Conservation (phyloP, 1,284 basidiomycete species). For the Ceratobasidium papillatum region DNA sequence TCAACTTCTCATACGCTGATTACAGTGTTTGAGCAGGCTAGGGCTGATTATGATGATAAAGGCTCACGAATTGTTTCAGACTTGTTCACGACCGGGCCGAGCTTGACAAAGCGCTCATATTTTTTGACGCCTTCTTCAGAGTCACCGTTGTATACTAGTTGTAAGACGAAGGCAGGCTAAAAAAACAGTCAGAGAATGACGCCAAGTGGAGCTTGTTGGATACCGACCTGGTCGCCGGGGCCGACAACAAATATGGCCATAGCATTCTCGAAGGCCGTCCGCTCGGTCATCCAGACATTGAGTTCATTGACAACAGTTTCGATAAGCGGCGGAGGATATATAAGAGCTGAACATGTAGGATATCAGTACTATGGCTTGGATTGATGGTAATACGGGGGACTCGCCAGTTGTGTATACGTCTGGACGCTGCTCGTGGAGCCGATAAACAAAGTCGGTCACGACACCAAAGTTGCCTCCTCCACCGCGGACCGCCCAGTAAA, state of each 20-base stretch:
- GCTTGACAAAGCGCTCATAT: constrained; percentile 36
- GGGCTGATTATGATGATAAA: no score
- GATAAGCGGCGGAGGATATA: constrained; percentile 19
- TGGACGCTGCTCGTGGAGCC: constrained; percentile 30
- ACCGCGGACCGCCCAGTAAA: constrained; percentile 40
- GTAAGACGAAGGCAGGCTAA: constrained; percentile 18
- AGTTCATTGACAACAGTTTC: constrained; percentile 5
- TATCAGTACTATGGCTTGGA: not conserved
- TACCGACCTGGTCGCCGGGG: constrained; percentile 29
- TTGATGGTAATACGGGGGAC: not conserved
- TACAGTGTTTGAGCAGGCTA: no score
- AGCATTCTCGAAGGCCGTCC: constrained; percentile 1
- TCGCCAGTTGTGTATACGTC: constrained; percentile 13
- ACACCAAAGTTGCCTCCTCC: constrained; percentile 43
- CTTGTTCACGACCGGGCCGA: constrained; percentile 18
- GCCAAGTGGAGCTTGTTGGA: not conserved
- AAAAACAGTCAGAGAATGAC: not conserved
- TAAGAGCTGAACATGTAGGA: constrained; percentile 5
- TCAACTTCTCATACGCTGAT: not conserved
- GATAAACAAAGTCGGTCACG: constrained; percentile 40
- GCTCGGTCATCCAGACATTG: constrained; percentile 16
- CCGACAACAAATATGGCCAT: constrained; percentile 2
- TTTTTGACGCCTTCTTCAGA: constrained; percentile 25
- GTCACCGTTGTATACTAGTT: constrained; percentile 22
- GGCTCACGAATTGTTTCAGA: not conserved